phyloP scores from a whole-genome alignment of 2,329 filamentous ascomycete species.

The Fusarium guadeloupense region DNA sequence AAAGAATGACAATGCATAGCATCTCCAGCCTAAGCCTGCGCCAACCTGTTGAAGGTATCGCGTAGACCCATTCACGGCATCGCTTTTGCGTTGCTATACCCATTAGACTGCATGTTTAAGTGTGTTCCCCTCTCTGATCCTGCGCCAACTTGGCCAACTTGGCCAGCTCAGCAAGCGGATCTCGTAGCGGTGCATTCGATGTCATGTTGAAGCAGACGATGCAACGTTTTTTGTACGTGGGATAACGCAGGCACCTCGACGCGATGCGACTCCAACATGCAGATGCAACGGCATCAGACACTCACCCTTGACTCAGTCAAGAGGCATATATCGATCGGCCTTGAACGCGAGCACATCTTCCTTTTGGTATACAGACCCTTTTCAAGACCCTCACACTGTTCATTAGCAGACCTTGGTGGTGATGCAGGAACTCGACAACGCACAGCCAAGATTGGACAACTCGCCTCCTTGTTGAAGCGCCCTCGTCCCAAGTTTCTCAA shows the following conservation, averaged over 20 bases:
- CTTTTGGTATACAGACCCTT: not conserved
- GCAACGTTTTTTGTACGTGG: slow-evolving; percentile 16
- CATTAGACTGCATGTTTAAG: slow-evolving; percentile 24
- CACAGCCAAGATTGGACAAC: slow-evolving; percentile 39
- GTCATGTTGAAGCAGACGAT: slow-evolving; percentile 14
- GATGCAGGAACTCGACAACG: slow-evolving; percentile 42
- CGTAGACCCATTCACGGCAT: slow-evolving; percentile 33
- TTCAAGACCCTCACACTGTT: slow-evolving; percentile 20
- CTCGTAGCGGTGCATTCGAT: not conserved
- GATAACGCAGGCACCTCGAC: slow-evolving; percentile 26
- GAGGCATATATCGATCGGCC: slow-evolving; percentile 8
- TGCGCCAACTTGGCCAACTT: slow-evolving; percentile 37
- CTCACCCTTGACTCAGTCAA: not conserved
- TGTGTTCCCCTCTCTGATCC: slow-evolving; percentile 2
- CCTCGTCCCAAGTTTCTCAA: slow-evolving; percentile 3
- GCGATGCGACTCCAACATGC: slow-evolving; percentile 2
- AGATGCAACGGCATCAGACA: not conserved
- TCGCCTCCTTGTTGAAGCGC: slow-evolving; percentile 30
- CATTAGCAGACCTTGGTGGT: slow-evolving; percentile 16
- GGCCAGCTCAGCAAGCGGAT: slow-evolving; percentile 42
- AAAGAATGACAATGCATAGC: slow-evolving; percentile 1
- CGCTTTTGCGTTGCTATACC: slow-evolving; percentile 15
- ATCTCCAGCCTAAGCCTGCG: slow-evolving; percentile 4
- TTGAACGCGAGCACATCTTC: not conserved
- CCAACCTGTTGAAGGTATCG: slow-evolving; percentile 33